Base-by-base conservation (phyloP, 73 alveolate genomes). In the Paramecium biaurelia region DNA sequence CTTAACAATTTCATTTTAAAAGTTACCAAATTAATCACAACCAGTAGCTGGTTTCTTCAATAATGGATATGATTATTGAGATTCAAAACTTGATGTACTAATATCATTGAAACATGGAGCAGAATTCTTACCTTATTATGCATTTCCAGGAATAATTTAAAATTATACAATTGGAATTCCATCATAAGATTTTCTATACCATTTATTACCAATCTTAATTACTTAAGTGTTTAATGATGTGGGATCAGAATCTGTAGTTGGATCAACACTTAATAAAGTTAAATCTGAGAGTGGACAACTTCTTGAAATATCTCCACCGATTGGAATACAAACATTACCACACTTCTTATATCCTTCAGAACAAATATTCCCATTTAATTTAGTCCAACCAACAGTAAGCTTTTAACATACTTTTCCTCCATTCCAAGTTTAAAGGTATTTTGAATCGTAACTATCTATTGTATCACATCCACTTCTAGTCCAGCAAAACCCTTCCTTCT, bases 381-480 rank as follows among this genome's bases (percentile, higher is more conserved):
- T 63, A 3, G 84, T 26, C 84, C 84, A 63, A 30, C 45, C 45
- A 3, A 30, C 26, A 1, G 84, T 26, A 3, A 63, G 21, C 26
- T 32, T 63, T 34, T 32, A 30, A 32, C 84, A 63, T 7, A 63
- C 28, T 63, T 9, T 63, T 26, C 84, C 84, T 24, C 84, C 84
- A 63, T 63, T 63, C 84, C 84, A 63, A 8, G 47, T 2, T 63
- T 63, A 32, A 32, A 63, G 26, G 10, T 11, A 12, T 63, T 20
- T 2, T 12, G 84, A 0, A 30, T 24, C 6, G 26, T 63, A 10
- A 12, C 45, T 20, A 26, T 32, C 45, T 12, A 63, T 63, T 63
- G 84, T 26, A 63, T 63, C 45, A 63, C 84, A 63, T 30, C 84
- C 84, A 63, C 45, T 30, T 63, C 53, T 63, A 63, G 84, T 49